phyloP scores from a whole-genome alignment of 345 rosid species.

The Hibiscus trionum region DNA sequence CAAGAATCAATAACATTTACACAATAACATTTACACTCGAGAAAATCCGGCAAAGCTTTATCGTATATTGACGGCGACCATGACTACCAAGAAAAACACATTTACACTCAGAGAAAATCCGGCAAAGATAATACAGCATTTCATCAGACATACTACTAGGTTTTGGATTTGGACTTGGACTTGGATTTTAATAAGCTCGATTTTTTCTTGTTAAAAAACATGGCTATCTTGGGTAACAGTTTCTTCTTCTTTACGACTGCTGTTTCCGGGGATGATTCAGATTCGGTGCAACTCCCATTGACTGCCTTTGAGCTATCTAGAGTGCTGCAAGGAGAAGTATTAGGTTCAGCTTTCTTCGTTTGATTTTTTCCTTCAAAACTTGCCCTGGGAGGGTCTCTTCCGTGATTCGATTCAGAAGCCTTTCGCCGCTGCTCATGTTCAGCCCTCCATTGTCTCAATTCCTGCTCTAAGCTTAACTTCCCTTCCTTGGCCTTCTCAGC shows the following conservation, averaged over 20 bases:
- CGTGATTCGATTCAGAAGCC: constrained; percentile 37
- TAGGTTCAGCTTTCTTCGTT: constrained; percentile 12
- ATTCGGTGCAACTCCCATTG: constrained; percentile 19
- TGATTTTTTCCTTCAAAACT: constrained; percentile 37
- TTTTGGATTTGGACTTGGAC: constrained; percentile 24
- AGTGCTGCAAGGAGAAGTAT: constrained; percentile 6
- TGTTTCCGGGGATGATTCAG: constrained; percentile 25
- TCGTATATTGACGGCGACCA: constrained; percentile 6
- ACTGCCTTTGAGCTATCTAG: constrained; percentile 25
- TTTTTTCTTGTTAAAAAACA: constrained; percentile 62
- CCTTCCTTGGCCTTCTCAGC: constrained; percentile 88
- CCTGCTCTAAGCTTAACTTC: constrained; percentile 76
- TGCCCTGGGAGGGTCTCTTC: constrained; percentile 19
- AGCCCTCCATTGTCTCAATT: constrained; percentile 84
- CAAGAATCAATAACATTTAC: constrained; percentile 29
- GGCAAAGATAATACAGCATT: not conserved
- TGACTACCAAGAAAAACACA: constrained; percentile 3
- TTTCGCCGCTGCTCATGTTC: constrained; percentile 62
- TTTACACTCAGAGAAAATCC: too few relatives aligned
- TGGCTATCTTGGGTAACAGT: constrained; percentile 57
- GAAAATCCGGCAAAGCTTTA: not conserved
- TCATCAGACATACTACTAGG: constrained; percentile 1
- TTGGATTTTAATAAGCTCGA: constrained; percentile 17
- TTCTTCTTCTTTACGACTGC: constrained; percentile 55
- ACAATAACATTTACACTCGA: constrained; percentile 30